phyloP scores from a whole-genome alignment of 108 stramenopile species.

The Pseudonitzschia delicatissima region DNA sequence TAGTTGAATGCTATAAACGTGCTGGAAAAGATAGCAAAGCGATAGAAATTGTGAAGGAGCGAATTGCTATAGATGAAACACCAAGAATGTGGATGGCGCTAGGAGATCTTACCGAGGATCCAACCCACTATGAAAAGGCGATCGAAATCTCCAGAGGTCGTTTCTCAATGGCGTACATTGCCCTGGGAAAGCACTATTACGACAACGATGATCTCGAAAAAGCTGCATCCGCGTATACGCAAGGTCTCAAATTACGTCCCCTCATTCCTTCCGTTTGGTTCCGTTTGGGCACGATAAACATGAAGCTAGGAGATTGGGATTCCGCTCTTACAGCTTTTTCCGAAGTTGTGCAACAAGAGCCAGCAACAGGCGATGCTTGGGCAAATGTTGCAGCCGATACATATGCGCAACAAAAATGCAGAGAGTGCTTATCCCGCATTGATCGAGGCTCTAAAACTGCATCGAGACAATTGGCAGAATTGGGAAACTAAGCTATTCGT shows the following conservation, averaged over 20 bases:
- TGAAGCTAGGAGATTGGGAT: constrained; percentile 88
- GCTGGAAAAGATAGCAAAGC: constrained; percentile 88
- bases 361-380: constrained; percentile 93
- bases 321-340: constrained; percentile 86
- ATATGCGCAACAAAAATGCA: constrained; percentile 73
- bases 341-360: constrained; percentile 91
- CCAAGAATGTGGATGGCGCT: constrained; percentile 91
- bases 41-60: constrained; percentile 82
- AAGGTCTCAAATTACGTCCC: constrained; percentile 80
- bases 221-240: constrained; percentile 56
- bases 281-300: constrained; percentile 81
- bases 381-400: constrained; percentile 91
- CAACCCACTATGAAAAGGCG: constrained; percentile 78
- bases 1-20: constrained; percentile 91
- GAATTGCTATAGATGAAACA: constrained; percentile 70
- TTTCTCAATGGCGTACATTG: constrained; percentile 81
- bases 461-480: constrained; percentile 81
- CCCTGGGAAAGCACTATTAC: constrained; percentile 73
- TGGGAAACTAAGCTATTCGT: constrained; percentile 83
- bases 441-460: constrained; percentile 68
- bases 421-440: constrained; percentile 81
- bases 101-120: constrained; percentile 87
- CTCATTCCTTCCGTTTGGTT: constrained; percentile 89
- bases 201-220: constrained; percentile 63
- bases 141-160: constrained; percentile 81